A percentile compares a stretch with the other conserved stretches of the same genome.
These are phyloP conservation scores for Penicilliopsis zonata DNA, from an alignment of 495 filamentous ascomycete species.

Conservation along the genomic window DNA sequence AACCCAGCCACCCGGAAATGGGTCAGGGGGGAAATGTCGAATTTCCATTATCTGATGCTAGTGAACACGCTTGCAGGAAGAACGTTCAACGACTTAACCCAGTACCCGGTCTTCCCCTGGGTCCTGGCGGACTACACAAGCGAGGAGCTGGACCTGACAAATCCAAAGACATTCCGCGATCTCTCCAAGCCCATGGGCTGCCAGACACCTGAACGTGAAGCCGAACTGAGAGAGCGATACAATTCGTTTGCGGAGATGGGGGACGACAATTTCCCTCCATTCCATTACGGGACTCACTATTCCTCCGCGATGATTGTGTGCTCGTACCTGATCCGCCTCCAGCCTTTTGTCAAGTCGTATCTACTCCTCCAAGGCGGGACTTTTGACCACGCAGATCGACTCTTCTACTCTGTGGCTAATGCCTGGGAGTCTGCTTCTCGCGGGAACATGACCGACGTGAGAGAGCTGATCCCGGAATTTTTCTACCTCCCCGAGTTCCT, in stretches of 20 bases:
- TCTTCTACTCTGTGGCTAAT: slow-evolving; percentile 88
- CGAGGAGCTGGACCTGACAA: slow-evolving; percentile 78
- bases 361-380: slow-evolving; percentile 93
- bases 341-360: slow-evolving; percentile 93
- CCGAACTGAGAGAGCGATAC: slow-evolving; percentile 72
- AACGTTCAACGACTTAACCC: slow-evolving; percentile 96
- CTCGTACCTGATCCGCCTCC: slow-evolving; percentile 87
- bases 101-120: slow-evolving; percentile 98
- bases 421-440: slow-evolving; percentile 85
- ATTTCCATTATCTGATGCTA: slow-evolving; percentile 97
- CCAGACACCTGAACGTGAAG: slow-evolving; percentile 63
- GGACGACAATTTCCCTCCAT: slow-evolving; percentile 62
- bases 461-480: slow-evolving; percentile 92
- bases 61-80: slow-evolving; percentile 94
- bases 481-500: slow-evolving; percentile 94
- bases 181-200: slow-evolving; percentile 94
- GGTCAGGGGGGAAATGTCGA: slow-evolving; percentile 90
- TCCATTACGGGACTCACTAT: slow-evolving; percentile 97
- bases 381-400: slow-evolving; percentile 89
- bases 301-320: slow-evolving; percentile 98
- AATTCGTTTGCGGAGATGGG: slow-evolving; percentile 85
- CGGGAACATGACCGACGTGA: slow-evolving; percentile 84
- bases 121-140: slow-evolving; percentile 92
- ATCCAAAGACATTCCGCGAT: slow-evolving; percentile 79
- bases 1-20: slow-evolving; percentile 84